Evolutionary conservation across 495 filamentous ascomycete species (phyloP).

Genomic region (Hypoxylon fuscum): DNA sequence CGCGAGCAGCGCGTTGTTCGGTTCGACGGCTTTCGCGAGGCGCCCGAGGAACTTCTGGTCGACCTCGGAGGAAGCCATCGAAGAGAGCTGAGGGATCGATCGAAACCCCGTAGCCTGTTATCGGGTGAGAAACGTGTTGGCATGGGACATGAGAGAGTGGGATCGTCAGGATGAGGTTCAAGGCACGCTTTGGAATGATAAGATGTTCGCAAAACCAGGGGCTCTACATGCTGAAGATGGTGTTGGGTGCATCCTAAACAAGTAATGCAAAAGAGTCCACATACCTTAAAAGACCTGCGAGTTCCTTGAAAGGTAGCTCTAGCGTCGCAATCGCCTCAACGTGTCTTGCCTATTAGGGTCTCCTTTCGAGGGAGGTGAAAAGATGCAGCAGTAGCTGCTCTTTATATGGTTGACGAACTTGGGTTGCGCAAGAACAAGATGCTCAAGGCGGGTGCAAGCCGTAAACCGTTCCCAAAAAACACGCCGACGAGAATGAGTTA

Average conservation of each 20-base stretch:
- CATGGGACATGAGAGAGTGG: background rate
- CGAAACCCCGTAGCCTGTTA: conserved; percentile 7
- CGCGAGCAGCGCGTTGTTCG: conserved; percentile 78
- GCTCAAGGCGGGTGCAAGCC: background rate
- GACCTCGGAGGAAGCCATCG: conserved; percentile 94
- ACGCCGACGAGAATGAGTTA: background rate
- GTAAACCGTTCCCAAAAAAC: background rate
- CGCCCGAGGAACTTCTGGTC: conserved; percentile 95
- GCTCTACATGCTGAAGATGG: too few species aligned
- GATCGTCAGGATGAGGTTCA: background rate
- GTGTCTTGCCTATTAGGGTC: background rate
- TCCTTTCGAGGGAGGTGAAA: background rate
- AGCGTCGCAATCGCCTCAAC: too few species aligned
- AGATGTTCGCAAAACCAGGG: too few species aligned
- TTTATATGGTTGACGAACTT: background rate
- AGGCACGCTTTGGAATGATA: too few species aligned
- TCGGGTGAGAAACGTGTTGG: conserved; percentile 13
- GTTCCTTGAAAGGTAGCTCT: too few species aligned
- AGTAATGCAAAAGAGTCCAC: too few species aligned
- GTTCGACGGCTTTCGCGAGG: conserved; percentile 77
- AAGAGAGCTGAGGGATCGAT: background rate
- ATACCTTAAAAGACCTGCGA: too few species aligned
- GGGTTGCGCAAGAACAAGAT: background rate
- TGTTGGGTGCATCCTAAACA: too few species aligned
- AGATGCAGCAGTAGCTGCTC: background rate